A percentile compares a stretch with the other conserved stretches of the same genome.
These are phyloP conservation scores for Agroathelia rolfsii DNA, from an alignment of 1,284 basidiomycete species.

Conservation along the genomic window DNA sequence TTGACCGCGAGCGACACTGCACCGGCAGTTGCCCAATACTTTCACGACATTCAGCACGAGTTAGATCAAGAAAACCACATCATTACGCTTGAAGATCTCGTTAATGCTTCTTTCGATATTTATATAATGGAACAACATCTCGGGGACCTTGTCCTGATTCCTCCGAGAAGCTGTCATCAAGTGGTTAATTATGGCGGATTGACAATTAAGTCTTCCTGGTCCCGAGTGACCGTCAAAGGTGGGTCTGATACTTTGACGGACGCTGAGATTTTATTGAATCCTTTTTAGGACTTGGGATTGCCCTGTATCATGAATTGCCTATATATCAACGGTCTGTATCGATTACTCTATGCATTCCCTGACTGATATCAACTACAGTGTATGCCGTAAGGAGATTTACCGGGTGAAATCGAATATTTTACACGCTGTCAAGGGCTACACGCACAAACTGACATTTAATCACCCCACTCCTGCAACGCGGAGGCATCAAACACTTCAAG, in stretches of 20 bases:
- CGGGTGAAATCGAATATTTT: conserved; percentile 58
- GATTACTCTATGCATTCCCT: conserved; percentile 1
- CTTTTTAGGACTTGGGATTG: conserved; percentile 40
- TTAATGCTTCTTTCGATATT: conserved; percentile 51
- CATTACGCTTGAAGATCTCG: conserved; percentile 52
- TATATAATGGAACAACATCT: conserved; percentile 60
- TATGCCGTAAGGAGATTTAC: conserved; percentile 68
- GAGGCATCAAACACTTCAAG: conserved; percentile 8
- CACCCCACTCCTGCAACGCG: conserved; percentile 1
- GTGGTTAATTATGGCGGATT: conserved; percentile 69
- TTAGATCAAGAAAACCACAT: conserved; percentile 64
- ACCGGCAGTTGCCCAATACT: conserved; percentile 41
- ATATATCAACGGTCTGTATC: conserved; percentile 58
- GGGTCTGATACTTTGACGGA: too few species aligned
- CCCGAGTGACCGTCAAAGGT: conserved; percentile 61
- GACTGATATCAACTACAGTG: conserved; percentile 36
- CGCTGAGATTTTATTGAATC: conserved; percentile 18
- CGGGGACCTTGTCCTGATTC: conserved; percentile 72
- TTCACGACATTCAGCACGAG: conserved; percentile 48
- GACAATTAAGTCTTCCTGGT: conserved; percentile 74
- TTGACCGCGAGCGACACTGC: conserved; percentile 58
- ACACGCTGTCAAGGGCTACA: conserved; percentile 51
- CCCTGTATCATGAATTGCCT: conserved; percentile 61
- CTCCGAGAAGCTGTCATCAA: conserved; percentile 67
- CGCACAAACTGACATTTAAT: conserved; percentile 32